A percentile compares a stretch with the other conserved stretches of the same genome.
Conservation (phyloP, 2,329 filamentous ascomycete genomes). For the Ophiobolus disseminans region DNA sequence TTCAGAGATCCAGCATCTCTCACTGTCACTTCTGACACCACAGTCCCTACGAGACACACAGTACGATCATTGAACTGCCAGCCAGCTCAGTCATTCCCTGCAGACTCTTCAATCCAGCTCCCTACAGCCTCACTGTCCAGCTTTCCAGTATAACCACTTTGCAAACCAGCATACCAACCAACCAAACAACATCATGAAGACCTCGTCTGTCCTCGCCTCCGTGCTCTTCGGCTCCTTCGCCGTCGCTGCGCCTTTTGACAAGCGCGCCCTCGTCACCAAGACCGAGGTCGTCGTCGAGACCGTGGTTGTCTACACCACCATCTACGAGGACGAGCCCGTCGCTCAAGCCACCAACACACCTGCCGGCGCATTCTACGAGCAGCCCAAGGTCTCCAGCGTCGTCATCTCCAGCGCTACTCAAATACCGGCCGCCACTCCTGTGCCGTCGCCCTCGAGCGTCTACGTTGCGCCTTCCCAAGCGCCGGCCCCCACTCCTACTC, state of each 20-base stretch:
- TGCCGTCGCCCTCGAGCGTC: slow-evolving; percentile 15
- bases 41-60: slow-evolving; percentile 29
- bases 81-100: slow-evolving; percentile 41
- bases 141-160: slow-evolving; percentile 23
- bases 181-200: slow-evolving; percentile 43
- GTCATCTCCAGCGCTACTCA: slow-evolving; percentile 16
- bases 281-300: slow-evolving; percentile 44
- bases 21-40: slow-evolving; percentile 40
- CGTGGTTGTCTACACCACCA: slow-evolving; percentile 45
- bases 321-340: slow-evolving; percentile 36
- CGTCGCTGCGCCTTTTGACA: slow-evolving; percentile 43
- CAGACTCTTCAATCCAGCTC: slow-evolving; percentile 17
- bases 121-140: slow-evolving; percentile 22
- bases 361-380: slow-evolving; percentile 34
- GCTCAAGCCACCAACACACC: slow-evolving; percentile 26
- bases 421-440: slow-evolving; percentile 18
- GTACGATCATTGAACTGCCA: slow-evolving; percentile 40
- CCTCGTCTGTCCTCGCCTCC: slow-evolving; percentile 44
- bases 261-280: slow-evolving; percentile 45
- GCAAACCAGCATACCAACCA: slow-evolving; percentile 14
- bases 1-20: slow-evolving; percentile 46
- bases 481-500: slow-evolving; percentile 11
- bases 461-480: slow-evolving; percentile 18
- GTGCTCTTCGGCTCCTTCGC: slow-evolving; percentile 44
- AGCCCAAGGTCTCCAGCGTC: slow-evolving; percentile 31